phyloP scores from a whole-genome alignment of 352 stramenopile species.

The Paralagenidium karlingii region DNA sequence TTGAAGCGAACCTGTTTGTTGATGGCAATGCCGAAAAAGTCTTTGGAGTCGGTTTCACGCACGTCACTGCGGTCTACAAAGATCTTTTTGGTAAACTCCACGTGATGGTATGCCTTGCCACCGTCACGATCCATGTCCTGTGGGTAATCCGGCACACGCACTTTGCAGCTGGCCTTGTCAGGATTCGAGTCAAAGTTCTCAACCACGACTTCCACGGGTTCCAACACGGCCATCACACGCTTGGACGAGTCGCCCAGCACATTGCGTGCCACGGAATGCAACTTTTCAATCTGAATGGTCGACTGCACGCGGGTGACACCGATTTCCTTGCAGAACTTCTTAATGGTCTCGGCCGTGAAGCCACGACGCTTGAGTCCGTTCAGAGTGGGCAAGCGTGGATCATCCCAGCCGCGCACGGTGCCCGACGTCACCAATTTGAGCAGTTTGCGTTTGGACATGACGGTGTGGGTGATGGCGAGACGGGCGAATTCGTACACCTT shows the following conservation, averaged over 20 bases:
- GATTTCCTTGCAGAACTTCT: constrained; percentile 81
- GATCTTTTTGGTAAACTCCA: constrained; percentile 44
- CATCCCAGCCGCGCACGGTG: constrained; percentile 85
- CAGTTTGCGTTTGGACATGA: constrained; percentile 98
- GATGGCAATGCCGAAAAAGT: constrained; percentile 93
- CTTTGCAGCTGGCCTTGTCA: constrained; percentile 18
- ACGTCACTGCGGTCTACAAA: constrained; percentile 69
- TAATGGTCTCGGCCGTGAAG: constrained; percentile 75
- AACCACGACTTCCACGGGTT: constrained; percentile 61
- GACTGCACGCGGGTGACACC: constrained; percentile 78
- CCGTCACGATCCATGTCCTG: constrained; percentile 50
- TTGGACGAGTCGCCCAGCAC: constrained; percentile 58
- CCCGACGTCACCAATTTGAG: constrained; percentile 94
- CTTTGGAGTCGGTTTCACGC: constrained; percentile 37
- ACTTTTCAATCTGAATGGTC: constrained; percentile 75
- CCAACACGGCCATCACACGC: constrained; percentile 69
- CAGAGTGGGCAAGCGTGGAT: constrained; percentile 97
- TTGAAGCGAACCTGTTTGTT: constrained; percentile 95
- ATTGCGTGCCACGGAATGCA: constrained; percentile 57
- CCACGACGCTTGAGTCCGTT: constrained; percentile 85
- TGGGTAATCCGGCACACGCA: constrained; percentile 56
- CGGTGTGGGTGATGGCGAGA: constrained; percentile 96
- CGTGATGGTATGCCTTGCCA: constrained; percentile 36
- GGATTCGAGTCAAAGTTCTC: constrained; percentile 43
- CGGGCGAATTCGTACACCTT: constrained; percentile 96